Conservation (phyloP, 2,329 filamentous ascomycete genomes). For the Drechslerella coelobrocha region DNA sequence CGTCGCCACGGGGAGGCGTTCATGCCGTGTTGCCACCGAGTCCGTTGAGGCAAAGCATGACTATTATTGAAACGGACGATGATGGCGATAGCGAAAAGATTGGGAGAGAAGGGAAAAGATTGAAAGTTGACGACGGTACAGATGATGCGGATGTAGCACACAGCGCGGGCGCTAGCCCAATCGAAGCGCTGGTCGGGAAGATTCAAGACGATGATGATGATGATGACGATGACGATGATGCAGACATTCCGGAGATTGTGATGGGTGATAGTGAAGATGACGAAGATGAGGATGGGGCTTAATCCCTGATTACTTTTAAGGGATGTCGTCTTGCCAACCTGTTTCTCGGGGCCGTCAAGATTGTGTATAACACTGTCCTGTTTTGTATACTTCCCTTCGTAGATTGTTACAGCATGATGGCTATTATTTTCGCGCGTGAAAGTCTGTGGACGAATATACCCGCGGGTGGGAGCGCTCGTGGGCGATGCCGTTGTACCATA, state of each 20-base stretch:
- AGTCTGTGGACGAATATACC: not conserved
- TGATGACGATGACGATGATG: conserved; percentile 33
- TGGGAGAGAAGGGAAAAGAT: conserved; percentile 21
- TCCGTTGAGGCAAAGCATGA: conserved; percentile 49
- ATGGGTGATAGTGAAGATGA: conserved; percentile 44
- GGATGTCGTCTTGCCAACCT: conserved; percentile 7
- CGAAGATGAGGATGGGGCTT: not conserved
- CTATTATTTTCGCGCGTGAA: not conserved
- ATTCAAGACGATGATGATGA: conserved; percentile 4
- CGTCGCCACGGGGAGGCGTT: conserved; percentile 26
- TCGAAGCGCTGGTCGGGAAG: not conserved
- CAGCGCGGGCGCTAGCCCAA: not conserved
- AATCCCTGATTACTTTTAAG: not conserved
- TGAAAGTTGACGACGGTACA: conserved; percentile 30
- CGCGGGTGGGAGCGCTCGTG: not conserved
- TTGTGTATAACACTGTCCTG: conserved; percentile 14
- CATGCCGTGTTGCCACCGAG: conserved; percentile 41
- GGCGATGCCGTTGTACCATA: conserved; percentile 2
- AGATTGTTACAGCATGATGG: not conserved
- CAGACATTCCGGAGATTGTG: conserved; percentile 48
- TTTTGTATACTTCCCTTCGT: conserved; percentile 10
- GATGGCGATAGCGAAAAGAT: conserved; percentile 1
- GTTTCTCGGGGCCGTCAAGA: conserved; percentile 9
- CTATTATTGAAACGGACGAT: conserved; percentile 33
- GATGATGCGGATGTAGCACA: conserved; percentile 17